phyloP scores from a whole-genome alignment of 805 yeast genomes.

The Myxozyma kluyveri region DNA sequence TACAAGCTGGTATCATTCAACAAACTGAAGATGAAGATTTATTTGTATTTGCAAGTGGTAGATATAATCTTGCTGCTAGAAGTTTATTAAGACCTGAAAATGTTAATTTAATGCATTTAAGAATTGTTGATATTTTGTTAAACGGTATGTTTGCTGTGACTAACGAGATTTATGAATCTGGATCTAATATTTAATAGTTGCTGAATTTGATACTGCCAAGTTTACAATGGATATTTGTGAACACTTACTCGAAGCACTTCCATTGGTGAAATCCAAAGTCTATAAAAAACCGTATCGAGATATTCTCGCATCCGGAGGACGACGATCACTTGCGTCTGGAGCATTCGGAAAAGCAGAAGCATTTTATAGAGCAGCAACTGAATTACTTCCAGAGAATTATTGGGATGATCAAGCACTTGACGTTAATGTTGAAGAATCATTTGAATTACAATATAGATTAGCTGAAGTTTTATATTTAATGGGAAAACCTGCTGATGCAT shows the following conservation, averaged over 20 bases:
- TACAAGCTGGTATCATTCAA: slow-evolving; percentile 19
- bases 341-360: slow-evolving; percentile 15
- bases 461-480: slow-evolving; percentile 16
- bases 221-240: slow-evolving; percentile 10
- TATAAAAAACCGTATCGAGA: slow-evolving; percentile 20
- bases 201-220: background rate
- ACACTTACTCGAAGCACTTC: slow-evolving; percentile 19
- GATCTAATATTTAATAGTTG: background rate
- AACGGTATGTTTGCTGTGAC: slow-evolving; percentile 1
- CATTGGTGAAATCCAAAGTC: slow-evolving; percentile 15
- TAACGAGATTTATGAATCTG: background rate
- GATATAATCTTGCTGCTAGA: slow-evolving; percentile 17
- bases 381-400: slow-evolving; percentile 15
- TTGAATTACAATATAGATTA: slow-evolving; percentile 7
- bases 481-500: slow-evolving; percentile 15
- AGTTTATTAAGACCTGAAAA: slow-evolving; percentile 13
- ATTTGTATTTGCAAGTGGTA: slow-evolving; percentile 17
- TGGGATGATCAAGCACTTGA: slow-evolving; percentile 18
- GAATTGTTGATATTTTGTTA: slow-evolving; percentile 24
- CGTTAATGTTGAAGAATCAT: slow-evolving; percentile 20
- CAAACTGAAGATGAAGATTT: slow-evolving; percentile 4
- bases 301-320: slow-evolving; percentile 17
- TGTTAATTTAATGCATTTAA: slow-evolving; percentile 20
- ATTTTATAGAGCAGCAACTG: slow-evolving; percentile 14
- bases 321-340: slow-evolving; percentile 12